Conservation (phyloP, 805 yeast genomes). For the Sugiyamaella valdiviana region DNA sequence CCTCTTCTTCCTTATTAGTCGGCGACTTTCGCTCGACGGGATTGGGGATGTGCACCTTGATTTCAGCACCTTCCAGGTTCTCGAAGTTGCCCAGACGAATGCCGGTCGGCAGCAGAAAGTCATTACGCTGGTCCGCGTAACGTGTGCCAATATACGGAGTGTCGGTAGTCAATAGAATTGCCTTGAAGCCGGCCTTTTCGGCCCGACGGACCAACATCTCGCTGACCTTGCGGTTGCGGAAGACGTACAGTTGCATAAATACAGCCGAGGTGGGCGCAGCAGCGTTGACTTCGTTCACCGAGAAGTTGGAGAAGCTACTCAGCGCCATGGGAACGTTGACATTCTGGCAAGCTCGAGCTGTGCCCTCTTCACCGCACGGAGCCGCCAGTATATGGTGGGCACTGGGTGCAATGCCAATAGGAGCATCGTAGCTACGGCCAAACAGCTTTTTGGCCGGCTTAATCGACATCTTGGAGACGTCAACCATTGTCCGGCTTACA, state of each 20-base stretch:
- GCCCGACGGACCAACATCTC: slow-evolving; percentile 22
- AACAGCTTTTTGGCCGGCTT: slow-evolving; percentile 20
- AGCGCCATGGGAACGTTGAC: slow-evolving; percentile 27
- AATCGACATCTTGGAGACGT: slow-evolving; percentile 25
- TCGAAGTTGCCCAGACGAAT: slow-evolving; percentile 25
- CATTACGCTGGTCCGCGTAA: slow-evolving; percentile 38
- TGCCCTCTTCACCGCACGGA: slow-evolving; percentile 30
- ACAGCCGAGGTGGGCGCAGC: slow-evolving; percentile 24
- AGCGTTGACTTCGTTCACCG: slow-evolving; percentile 24
- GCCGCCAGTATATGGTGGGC: slow-evolving; percentile 30
- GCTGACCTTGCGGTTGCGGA: slow-evolving; percentile 25
- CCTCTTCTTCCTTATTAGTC: slow-evolving; percentile 4
- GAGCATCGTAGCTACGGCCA: slow-evolving; percentile 25
- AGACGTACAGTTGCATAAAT: slow-evolving; percentile 28
- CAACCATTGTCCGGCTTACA: slow-evolving; percentile 27
- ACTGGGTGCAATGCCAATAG: slow-evolving; percentile 33
- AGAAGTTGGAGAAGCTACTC: slow-evolving; percentile 24
- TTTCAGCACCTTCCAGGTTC: slow-evolving; percentile 16
- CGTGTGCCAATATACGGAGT: slow-evolving; percentile 49
- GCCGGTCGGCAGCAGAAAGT: slow-evolving; percentile 26
- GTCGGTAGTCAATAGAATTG: slow-evolving; percentile 51
- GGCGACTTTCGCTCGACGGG: slow-evolving; percentile 17
- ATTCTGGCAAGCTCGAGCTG: slow-evolving; percentile 28
- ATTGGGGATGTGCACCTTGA: slow-evolving; percentile 19
- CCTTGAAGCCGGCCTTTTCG: slow-evolving; percentile 34